A percentile compares a stretch with the other conserved stretches of the same genome.
Evolutionary conservation across 768 basidiomycete genomes (phyloP).

Genomic region (Russula dissimulans): DNA sequence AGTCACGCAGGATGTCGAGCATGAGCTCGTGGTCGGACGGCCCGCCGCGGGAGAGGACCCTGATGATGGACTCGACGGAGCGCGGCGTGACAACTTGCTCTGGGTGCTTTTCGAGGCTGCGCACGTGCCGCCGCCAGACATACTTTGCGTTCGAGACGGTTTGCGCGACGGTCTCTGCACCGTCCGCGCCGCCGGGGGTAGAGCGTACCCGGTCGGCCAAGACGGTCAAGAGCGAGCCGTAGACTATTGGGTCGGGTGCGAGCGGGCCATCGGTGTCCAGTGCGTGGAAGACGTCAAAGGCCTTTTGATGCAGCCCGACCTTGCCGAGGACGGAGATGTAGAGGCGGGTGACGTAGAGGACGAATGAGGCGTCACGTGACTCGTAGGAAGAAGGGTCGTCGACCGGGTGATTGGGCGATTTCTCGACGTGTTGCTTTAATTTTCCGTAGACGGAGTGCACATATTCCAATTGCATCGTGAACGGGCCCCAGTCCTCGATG

Average conservation of each 20-base stretch:
- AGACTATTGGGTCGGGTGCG: constrained; percentile 52
- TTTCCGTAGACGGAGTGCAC: constrained; percentile 52
- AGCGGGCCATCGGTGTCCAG: constrained; percentile 55
- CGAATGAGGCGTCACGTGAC: constrained; percentile 7
- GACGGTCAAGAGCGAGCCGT: constrained; percentile 56
- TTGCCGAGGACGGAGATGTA: constrained; percentile 64
- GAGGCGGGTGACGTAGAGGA: constrained; percentile 36
- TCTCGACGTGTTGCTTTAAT: constrained; percentile 43
- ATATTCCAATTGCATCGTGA: constrained; percentile 52
- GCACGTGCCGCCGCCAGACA: constrained; percentile 60
- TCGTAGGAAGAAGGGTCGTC: constrained; percentile 38
- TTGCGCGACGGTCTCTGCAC: constrained; percentile 14
- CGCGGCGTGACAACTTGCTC: constrained; percentile 45
- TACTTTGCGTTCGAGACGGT: constrained; percentile 49
- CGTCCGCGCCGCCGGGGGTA: neutral
- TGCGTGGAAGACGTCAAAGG: constrained; percentile 68
- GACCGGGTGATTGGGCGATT: constrained; percentile 34
- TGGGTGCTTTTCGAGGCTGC: constrained; percentile 37
- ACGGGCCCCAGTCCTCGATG: constrained; percentile 50
- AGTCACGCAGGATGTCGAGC: constrained; percentile 51
- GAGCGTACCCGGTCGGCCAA: constrained; percentile 26
- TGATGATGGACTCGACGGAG: constrained; percentile 43
- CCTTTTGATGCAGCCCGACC: constrained; percentile 48
- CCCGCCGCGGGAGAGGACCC: constrained; percentile 47
- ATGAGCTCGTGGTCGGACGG: constrained; percentile 55